Base-by-base conservation (phyloP, 331 rosid species). In the Quercus phellos region DNA sequence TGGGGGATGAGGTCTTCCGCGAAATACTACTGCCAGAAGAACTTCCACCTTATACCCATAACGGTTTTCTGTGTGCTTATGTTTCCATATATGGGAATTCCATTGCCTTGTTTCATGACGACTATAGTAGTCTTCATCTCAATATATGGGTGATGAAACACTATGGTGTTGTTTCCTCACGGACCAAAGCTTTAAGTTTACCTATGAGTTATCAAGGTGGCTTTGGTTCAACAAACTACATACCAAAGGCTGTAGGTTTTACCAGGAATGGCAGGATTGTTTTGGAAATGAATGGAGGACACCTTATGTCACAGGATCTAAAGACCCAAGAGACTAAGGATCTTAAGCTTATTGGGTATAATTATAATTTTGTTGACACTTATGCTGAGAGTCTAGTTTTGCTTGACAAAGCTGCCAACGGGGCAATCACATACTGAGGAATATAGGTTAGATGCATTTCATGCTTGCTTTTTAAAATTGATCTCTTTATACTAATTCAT, bases 101-200 rank as follows among this genome's bases (percentile, higher is more conserved):
- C 22, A 75, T 82, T n/a, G 51, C 81, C 14, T 72, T 77, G 18
- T 82, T 66, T 72, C 51, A 9, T 12, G 51, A 63, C 0, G 17
- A 56, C 29, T 56, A 59, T 16, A 38, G 46, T 6, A 54, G 14
- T 2, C 60, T 75, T 7, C 26, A 17, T 26, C 43, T 68, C 35
- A 68, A 73, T 1, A 82, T 78, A 6, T 82, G 86, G 86, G 69
- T 74, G 11, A 82, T 82, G 82, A 78, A 74, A 55, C 82, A 78
- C 24, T 82, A 82, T 35, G 80, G 74, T 32, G 56, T 51, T 29
- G 74, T 35, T 54, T 73, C 54, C 7, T 82, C 86, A 2, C 78
- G 86, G 86, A 82, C 9, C 21, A 82, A 78, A 70, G 53, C 74
- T 6, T 74, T 68, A 38, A 2, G 46, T 38, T 38, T 38, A 38